phyloP scores from a whole-genome alignment of 192 early-diverging fungal species.

The Entophlyctis luteolus region DNA sequence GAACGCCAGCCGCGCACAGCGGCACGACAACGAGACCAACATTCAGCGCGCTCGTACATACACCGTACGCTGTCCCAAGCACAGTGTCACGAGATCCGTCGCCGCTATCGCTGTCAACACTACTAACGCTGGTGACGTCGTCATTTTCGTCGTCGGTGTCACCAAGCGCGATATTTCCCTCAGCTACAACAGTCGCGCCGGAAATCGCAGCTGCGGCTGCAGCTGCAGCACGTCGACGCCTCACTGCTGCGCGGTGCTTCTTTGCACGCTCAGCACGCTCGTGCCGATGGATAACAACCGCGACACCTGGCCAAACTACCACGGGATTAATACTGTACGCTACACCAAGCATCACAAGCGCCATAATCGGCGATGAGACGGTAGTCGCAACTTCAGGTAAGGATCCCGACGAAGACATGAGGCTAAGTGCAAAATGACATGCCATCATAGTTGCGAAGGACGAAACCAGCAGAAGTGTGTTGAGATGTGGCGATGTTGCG shows the following conservation, averaged over 20 bases:
- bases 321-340: conserved; percentile 61
- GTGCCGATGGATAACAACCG: conserved; percentile 52
- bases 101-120: background rate
- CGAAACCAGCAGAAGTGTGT: conserved; percentile 48
- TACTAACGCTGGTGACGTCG: background rate
- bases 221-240: background rate
- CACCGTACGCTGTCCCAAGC: conserved; percentile 50
- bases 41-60: conserved; percentile 46
- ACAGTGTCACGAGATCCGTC: too few species aligned
- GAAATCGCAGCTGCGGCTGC: too few species aligned
- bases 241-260: background rate
- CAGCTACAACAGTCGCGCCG: too few species aligned
- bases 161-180: too few species aligned
- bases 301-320: conserved; percentile 61
- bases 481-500: conserved; percentile 53
- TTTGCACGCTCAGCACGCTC: conserved; percentile 30
- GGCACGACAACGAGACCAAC: conserved; percentile 49
- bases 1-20: conserved; percentile 42
- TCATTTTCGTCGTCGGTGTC: too few species aligned
- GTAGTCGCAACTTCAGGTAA: too few species aligned
- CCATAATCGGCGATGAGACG: conserved; percentile 45
- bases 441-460: conserved; percentile 52
- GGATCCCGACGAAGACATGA: too few species aligned
- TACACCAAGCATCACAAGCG: conserved; percentile 55
- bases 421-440: conserved; percentile 53